phyloP scores from a whole-genome alignment of 148 eudicot genomes.

The Fagopyrum esculentum region DNA sequence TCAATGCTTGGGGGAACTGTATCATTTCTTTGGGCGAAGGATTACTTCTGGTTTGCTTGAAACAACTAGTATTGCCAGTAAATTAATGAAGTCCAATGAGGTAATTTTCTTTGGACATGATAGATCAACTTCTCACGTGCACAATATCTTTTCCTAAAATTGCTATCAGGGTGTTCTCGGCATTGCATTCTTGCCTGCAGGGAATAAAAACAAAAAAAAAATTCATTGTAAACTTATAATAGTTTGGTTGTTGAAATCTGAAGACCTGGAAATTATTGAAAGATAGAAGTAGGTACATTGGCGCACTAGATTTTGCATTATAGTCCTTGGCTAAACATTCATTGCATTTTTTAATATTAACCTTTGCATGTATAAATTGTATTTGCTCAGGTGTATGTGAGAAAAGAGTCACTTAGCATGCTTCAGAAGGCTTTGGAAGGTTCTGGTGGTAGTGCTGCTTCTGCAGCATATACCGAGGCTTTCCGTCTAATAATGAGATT shows the following conservation, averaged over 20 bases:
- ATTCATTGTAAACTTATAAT: background rate
- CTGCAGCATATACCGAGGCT: slow-evolving; percentile 79
- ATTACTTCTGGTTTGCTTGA: slow-evolving; percentile 88
- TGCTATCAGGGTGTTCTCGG: background rate
- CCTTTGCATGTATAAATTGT: slow-evolving; percentile 7
- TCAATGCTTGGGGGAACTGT: slow-evolving; percentile 90
- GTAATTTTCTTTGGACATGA: slow-evolving; percentile 23
- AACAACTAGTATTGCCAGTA: slow-evolving; percentile 68
- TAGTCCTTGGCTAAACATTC: background rate
- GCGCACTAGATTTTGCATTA: background rate
- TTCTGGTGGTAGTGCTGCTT: slow-evolving; percentile 67
- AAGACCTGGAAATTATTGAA: background rate
- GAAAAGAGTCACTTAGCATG: slow-evolving; percentile 89
- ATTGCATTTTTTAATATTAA: background rate
- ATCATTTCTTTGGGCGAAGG: slow-evolving; percentile 76
- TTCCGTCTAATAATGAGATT: slow-evolving; percentile 63
- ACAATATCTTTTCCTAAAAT: background rate
- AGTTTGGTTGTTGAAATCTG: background rate
- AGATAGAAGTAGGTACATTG: background rate
- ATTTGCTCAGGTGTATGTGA: slow-evolving; percentile 70
- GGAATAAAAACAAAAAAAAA: background rate
- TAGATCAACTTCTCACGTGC: background rate
- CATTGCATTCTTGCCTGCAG: background rate
- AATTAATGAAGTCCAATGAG: slow-evolving; percentile 86
- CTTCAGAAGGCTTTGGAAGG: slow-evolving; percentile 98